Evolutionary conservation across 805 yeast species (phyloP).

Genomic region (Lipomyces starkeyi): DNA sequence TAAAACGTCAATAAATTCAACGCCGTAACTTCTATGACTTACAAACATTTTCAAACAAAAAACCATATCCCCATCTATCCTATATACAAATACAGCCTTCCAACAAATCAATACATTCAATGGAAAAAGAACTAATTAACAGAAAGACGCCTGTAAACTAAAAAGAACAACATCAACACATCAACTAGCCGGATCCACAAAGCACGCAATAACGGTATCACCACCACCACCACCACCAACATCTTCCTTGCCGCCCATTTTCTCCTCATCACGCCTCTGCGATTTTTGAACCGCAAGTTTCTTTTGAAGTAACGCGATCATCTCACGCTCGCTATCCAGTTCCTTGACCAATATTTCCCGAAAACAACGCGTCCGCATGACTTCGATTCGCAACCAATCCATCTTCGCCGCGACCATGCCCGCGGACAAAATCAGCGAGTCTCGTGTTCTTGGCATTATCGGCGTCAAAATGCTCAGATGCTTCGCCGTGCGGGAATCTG

Average conservation of each 20-base stretch:
- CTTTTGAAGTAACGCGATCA: conserved; percentile 8
- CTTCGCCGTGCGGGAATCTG: conserved; percentile 47
- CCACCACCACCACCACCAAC: background rate
- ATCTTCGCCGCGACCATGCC: conserved; percentile 58
- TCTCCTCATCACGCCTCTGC: background rate
- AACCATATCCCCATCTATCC: conserved; percentile 2
- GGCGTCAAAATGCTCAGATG: conserved; percentile 61
- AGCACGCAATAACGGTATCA: background rate
- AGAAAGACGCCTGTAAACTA: background rate
- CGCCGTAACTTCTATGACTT: background rate
- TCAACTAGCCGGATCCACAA: background rate
- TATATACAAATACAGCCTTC: background rate
- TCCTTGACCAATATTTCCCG: conserved; percentile 48
- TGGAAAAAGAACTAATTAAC: background rate
- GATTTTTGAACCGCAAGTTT: background rate
- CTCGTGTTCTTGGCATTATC: conserved; percentile 59
- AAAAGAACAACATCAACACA: background rate
- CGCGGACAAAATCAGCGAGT: conserved; percentile 53
- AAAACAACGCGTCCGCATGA: conserved; percentile 54
- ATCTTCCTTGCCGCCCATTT: background rate
- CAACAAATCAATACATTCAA: background rate
- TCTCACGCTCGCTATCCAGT: conserved; percentile 31
- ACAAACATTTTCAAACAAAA: conserved; percentile 1
- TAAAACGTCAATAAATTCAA: background rate
- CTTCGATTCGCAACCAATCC: conserved; percentile 64